phyloP scores from a whole-genome alignment of 2,329 filamentous ascomycete genomes.

The Colletotrichum horii region DNA sequence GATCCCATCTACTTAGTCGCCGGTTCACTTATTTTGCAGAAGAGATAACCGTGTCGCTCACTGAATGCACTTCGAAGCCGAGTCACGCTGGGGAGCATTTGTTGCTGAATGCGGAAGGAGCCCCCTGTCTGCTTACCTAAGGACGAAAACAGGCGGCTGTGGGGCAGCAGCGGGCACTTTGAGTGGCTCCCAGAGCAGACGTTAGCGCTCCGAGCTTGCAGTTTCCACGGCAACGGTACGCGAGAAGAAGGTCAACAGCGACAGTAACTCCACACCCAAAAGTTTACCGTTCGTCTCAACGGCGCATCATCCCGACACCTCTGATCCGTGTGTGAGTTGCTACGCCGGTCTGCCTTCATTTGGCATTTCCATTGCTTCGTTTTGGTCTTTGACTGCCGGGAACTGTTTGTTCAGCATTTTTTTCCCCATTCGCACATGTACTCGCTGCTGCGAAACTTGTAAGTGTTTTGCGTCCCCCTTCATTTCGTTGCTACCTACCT shows the following conservation, averaged over 20 bases:
- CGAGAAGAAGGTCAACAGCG: constrained; percentile 20
- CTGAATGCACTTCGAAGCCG: neutral
- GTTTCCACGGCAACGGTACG: constrained; percentile 18
- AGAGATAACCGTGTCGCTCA: neutral
- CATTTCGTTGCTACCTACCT: neutral
- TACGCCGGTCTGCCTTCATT: constrained; percentile 11
- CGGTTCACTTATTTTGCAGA: neutral
- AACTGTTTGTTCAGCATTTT: neutral
- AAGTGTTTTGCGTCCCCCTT: constrained; percentile 24
- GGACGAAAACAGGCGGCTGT: neutral
- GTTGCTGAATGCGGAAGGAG: neutral
- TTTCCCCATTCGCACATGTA: constrained; percentile 29
- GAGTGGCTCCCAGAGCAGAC: neutral
- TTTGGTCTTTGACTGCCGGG: constrained; percentile 15
- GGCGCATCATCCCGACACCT: constrained; percentile 16
- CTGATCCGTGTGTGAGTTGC: constrained; percentile 2
- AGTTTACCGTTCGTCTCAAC: constrained; percentile 17
- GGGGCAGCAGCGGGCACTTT: neutral
- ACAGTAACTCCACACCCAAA: constrained; percentile 13
- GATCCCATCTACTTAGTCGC: neutral
- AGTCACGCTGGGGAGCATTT: neutral
- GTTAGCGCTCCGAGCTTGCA: neutral
- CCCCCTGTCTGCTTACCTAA: neutral
- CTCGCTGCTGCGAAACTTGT: constrained; percentile 28
- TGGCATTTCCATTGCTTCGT: constrained; percentile 32